Percentiles rank a stretch among this genome's conserved stretches.
Conservation (phyloP, 129 eudicot genomes). For the Helichrysum umbraculigerum region DNA sequence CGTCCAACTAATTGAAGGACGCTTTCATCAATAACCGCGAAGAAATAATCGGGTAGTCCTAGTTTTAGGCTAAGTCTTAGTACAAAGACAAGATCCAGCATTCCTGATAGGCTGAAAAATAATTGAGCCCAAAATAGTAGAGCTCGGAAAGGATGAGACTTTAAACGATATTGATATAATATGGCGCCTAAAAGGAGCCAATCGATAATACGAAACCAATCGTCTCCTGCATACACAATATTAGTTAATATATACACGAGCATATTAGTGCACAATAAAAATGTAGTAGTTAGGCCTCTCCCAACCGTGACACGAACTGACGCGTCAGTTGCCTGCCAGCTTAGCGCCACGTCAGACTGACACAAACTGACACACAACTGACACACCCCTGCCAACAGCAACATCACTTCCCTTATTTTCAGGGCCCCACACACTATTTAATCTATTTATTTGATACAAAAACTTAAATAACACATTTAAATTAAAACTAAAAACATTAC, state of each 20-base stretch:
- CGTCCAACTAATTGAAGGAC: conserved; percentile 63
- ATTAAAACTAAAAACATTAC: too few relatives aligned
- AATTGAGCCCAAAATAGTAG: conserved; percentile 79
- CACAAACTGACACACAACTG: too few relatives aligned
- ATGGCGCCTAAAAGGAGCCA: conserved; percentile 77
- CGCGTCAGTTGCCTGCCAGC: too few relatives aligned
- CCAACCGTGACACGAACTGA: too few relatives aligned
- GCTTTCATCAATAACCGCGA: conserved; percentile 77
- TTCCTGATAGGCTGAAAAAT: conserved; percentile 61
- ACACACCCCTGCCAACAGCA: too few relatives aligned
- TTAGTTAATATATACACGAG: not conserved
- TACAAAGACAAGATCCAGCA: conserved; percentile 74
- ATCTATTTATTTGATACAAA: too few relatives aligned
- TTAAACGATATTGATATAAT: conserved; percentile 65
- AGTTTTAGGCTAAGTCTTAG: conserved; percentile 68
- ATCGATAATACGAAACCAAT: conserved; percentile 76
- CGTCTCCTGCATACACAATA: conserved; percentile 54
- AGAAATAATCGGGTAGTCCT: conserved; percentile 70
- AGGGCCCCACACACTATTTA: too few relatives aligned
- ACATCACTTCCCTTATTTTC: too few relatives aligned
- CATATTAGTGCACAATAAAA: not conserved
- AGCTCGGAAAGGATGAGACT: conserved; percentile 62
- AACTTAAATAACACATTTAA: too few relatives aligned
- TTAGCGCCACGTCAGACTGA: too few relatives aligned
- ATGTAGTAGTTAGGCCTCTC: too few relatives aligned